phyloP scores from a whole-genome alignment of 768 basidiomycete species.

The Serpula lacrymans region DNA sequence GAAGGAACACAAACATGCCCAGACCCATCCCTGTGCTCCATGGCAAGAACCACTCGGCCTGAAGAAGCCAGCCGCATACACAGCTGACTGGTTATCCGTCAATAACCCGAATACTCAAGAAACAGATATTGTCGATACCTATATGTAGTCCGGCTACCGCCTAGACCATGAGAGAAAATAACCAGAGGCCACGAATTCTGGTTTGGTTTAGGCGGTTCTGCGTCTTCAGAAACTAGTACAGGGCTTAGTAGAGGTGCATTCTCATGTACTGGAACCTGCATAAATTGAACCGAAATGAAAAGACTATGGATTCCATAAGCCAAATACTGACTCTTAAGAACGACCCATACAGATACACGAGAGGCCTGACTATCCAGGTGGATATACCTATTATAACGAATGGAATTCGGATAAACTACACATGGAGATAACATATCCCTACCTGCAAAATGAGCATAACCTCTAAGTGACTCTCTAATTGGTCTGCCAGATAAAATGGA shows the following conservation, averaged over 20 bases:
- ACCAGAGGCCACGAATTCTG: constrained; percentile 81
- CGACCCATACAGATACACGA: constrained; percentile 49
- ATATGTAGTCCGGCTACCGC: constrained; percentile 69
- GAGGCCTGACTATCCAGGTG: constrained; percentile 36
- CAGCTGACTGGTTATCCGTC: constrained; percentile 46
- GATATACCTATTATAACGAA: constrained; percentile 17
- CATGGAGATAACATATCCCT: constrained; percentile 5
- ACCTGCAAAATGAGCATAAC: constrained; percentile 52
- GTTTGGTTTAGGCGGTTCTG: constrained; percentile 12
- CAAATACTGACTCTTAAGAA: constrained; percentile 46
- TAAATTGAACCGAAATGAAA: background rate
- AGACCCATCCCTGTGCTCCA: constrained; percentile 85
- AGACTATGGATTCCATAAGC: background rate
- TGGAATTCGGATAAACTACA: background rate
- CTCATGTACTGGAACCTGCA: constrained; percentile 53
- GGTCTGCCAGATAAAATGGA: constrained; percentile 27
- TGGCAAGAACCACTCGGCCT: constrained; percentile 76
- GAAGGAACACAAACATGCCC: constrained; percentile 47
- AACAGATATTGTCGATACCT: constrained; percentile 34
- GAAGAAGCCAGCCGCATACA: constrained; percentile 72
- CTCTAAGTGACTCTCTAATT: constrained; percentile 40
- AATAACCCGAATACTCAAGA: background rate
- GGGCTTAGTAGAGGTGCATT: constrained; percentile 53
- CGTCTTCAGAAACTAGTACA: constrained; percentile 4
- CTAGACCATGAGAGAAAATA: constrained; percentile 83